Evolutionary conservation across 1,284 basidiomycete genomes (phyloP), one percentile per base, ranked within the genome.

Genomic region (Polyporus tsugae): DNA sequence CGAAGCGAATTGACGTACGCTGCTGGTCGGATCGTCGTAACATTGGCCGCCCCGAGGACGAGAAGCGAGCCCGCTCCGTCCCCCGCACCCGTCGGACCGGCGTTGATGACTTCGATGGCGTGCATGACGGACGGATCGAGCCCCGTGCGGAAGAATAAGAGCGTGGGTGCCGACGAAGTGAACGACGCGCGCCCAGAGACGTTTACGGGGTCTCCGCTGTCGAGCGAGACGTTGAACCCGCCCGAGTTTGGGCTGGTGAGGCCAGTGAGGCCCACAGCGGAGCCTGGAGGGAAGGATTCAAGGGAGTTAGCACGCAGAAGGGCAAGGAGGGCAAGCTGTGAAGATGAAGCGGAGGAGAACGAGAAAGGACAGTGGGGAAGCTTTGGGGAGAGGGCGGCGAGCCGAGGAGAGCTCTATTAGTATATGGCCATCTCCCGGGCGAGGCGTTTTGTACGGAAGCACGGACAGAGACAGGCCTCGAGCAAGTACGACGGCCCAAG

Each of bases 121-220:
- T 94, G 91, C 15, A 75, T 69, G 13, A 73, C 61, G 49, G 77
- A 78, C 19, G 85, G 80, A 73, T 91, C 82, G 60, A 94, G 83
- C n/a, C 86, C 87, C 33, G 86, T 86, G 39, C 85, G 83, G 72
- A 85, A 90, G 76, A 89, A 93, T 11, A 94, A 82, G 13, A 89
- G 78, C 36, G 85, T 82, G 61, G 78, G 79, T 25, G 86, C 78
- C 62, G 82, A 76, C 44, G 85, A 78, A 60, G 82, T 85, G 77
- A 87, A 90, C 0, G 89, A 86, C 6, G 89, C 85, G 70, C 78
- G 77, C 6, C 83, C 86, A 38, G 84, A 86, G 53, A 87, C 75
- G 1, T 74, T 78, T 46, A 83, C 80, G 15, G 80, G 80, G 69
- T 78, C 78, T 67, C 84, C 76, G 63, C 73, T 78, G 74, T 93